phyloP scores from a whole-genome alignment of 1,284 basidiomycete species.

The Sphaerobolus stellatus region DNA sequence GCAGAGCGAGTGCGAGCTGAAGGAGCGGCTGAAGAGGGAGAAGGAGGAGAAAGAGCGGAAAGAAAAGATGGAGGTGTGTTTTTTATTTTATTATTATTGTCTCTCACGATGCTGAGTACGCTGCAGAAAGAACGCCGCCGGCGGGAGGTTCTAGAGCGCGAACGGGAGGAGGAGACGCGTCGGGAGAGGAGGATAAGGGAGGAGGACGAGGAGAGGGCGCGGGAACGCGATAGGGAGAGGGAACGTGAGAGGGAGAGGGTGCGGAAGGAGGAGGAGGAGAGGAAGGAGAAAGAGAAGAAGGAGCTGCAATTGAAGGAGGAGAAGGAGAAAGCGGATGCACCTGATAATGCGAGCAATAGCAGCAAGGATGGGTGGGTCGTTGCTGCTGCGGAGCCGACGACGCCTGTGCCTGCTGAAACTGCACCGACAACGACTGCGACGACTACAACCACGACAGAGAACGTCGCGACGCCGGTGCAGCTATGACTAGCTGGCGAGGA shows the following conservation, averaged over 20 bases:
- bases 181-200: conserved; percentile 48
- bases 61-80: conserved; percentile 61
- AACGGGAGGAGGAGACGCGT: conserved; percentile 46
- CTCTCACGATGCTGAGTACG: too few relatives aligned
- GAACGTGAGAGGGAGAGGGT: too few relatives aligned
- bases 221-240: too few relatives aligned
- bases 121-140: conserved; percentile 20
- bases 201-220: too few relatives aligned
- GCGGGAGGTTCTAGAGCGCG: conserved; percentile 42
- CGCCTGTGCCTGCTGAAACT: too few relatives aligned
- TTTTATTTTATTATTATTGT: too few relatives aligned
- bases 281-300: too few relatives aligned
- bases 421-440: too few relatives aligned
- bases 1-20: conserved; percentile 64
- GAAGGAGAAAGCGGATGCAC: conserved; percentile 35
- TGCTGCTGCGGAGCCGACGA: not conserved
- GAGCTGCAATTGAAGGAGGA: conserved; percentile 51
- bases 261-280: conserved; percentile 37
- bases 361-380: conserved; percentile 6
- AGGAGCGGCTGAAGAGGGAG: conserved; percentile 66
- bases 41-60: conserved; percentile 64
- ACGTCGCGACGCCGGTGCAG: not conserved
- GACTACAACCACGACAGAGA: too few relatives aligned
- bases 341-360: not conserved
- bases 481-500: conserved; percentile 1